Base-by-base conservation (phyloP, 495 filamentous ascomycete species). In the Talaromyces trachyspermus region DNA sequence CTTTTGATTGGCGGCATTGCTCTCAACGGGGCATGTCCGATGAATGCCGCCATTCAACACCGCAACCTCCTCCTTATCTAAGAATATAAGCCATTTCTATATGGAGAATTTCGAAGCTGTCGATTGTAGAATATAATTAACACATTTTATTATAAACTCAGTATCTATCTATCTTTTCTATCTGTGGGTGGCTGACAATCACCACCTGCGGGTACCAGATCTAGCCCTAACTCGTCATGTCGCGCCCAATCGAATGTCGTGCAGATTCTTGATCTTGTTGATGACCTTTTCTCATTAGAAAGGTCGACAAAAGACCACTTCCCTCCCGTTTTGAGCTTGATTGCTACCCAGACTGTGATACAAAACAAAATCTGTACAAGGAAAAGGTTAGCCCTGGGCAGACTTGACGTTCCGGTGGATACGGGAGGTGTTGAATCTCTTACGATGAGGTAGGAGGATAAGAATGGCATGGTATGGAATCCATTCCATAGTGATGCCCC, bases 401-500 rank as follows among this genome's bases (percentile, higher is more conserved):
- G 29, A 22, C 17, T 15, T 15, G 9, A 6, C 5, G 24, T 41
- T 3, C 24, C 25, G 15, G 0, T 22, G 8, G 7, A 20, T 0
- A n/a, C 3, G 18, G 23, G 24, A 19, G n/a, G 15, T 2, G 9
- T 2, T 22, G 44, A 18, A 9, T 6, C 22, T 54, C 63, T 48
- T 55, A 69, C 65, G 2, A 64, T 54, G 10, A 70, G 54, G 54
- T 70, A 70, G 1, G 63, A 63, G 17, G 61, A 60, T 2, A 70
- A 47, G 42, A 70, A 70, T 6, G 63, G 40, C 22, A 57, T 44
- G 0, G 15, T 10, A 26, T 60, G 36, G 32, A 65, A 66, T 5
- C 53, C 56, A 9, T 59, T 56, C 67, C 69, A 72, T n/a, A 71
- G 27, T 1, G 69, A 51, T 20, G 70, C 59, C 1, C 66, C 62